These are phyloP conservation scores for Scopulariopsis brevicaulis DNA, from an alignment of 2,329 filamentous ascomycete genomes.

Conservation along the genomic window DNA sequence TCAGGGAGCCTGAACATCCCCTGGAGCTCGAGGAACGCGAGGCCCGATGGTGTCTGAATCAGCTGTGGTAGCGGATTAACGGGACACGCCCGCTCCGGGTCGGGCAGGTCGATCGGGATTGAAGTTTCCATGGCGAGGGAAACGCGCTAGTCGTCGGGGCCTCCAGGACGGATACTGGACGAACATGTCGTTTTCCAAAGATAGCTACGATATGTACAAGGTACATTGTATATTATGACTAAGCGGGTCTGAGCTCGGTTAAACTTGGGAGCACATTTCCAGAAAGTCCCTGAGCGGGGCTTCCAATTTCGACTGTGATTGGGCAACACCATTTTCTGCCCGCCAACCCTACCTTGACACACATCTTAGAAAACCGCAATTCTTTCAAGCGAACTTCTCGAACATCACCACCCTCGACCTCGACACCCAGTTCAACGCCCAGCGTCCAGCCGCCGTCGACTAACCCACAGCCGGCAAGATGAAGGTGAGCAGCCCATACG, in stretches of 20 bases:
- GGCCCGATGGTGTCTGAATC: constrained; percentile 77
- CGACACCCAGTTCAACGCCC: background rate
- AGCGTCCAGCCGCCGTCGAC: background rate
- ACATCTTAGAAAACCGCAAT: constrained; percentile 20
- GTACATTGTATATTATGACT: background rate
- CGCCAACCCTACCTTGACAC: constrained; percentile 27
- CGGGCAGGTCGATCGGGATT: constrained; percentile 27
- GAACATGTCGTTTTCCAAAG: background rate
- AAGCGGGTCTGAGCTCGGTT: background rate
- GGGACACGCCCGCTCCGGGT: constrained; percentile 8
- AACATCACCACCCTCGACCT: constrained; percentile 1
- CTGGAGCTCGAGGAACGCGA: constrained; percentile 87
- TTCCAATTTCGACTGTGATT: constrained; percentile 15
- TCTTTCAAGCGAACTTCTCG: constrained; percentile 3
- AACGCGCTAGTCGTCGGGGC: background rate
- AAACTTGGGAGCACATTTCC: background rate
- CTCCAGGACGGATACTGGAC: background rate
- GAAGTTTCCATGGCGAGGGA: background rate
- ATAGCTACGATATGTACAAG: background rate
- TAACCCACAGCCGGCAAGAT: constrained; percentile 28
- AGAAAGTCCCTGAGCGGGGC: background rate
- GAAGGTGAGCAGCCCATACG: constrained; percentile 25
- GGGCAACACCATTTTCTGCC: constrained; percentile 12
- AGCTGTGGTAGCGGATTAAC: constrained; percentile 60
- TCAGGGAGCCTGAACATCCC: constrained; percentile 38